Conservation (phyloP, 2,329 filamentous ascomycete genomes). For the Penicillium italicum region DNA sequence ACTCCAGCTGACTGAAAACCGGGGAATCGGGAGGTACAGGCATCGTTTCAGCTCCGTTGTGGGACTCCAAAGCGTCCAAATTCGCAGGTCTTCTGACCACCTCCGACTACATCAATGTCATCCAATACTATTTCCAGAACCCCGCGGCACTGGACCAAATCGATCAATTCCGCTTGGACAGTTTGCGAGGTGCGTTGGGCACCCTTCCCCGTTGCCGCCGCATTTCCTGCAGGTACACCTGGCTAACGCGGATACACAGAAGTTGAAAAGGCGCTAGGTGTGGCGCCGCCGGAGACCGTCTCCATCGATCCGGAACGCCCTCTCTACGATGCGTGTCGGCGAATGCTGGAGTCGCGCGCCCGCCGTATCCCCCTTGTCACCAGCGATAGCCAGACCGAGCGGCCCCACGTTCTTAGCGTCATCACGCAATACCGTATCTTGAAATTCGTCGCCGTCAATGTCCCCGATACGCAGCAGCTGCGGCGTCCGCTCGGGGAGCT, state of each 20-base stretch:
- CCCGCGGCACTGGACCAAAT: constrained; percentile 85
- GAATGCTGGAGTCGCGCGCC: constrained; percentile 90
- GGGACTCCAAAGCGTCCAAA: constrained; percentile 88
- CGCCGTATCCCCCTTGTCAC: constrained; percentile 92
- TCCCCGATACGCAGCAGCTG: constrained; percentile 79
- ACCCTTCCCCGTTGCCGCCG: not conserved
- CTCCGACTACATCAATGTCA: constrained; percentile 97
- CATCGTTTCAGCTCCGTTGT: constrained; percentile 94
- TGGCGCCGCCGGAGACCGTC: constrained; percentile 85
- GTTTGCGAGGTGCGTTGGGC: constrained; percentile 69
- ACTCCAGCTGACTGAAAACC: constrained; percentile 19
- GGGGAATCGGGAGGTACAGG: constrained; percentile 52
- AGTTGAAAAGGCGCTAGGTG: constrained; percentile 90
- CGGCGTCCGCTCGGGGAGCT: constrained; percentile 84
- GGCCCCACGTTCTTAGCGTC: constrained; percentile 91
- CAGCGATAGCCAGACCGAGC: constrained; percentile 86
- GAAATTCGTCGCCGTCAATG: constrained; percentile 97
- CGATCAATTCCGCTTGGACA: constrained; percentile 89
- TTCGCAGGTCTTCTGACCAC: constrained; percentile 94
- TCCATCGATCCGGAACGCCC: constrained; percentile 90
- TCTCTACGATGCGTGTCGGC: constrained; percentile 89
- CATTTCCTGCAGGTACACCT: not conserved
- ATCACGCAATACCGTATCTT: constrained; percentile 98
- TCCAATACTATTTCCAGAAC: constrained; percentile 98
- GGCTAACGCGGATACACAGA: constrained; percentile 53